Percentiles rank a stretch among this genome's conserved stretches.
These are phyloP conservation scores for Sphenostylis stenocarpa DNA, from an alignment of 306 rosid genomes.

Conservation along the genomic window DNA sequence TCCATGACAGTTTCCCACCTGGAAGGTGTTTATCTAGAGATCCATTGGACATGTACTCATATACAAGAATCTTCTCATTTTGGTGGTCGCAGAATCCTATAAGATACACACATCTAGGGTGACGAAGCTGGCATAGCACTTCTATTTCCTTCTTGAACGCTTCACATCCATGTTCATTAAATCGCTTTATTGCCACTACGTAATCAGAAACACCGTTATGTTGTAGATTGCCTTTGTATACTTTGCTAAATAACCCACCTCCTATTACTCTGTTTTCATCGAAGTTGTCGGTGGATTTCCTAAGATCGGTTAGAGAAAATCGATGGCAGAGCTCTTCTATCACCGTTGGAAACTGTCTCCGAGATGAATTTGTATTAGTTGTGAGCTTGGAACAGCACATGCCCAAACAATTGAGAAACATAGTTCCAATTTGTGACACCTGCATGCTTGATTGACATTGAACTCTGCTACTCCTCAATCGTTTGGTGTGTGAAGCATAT, in stretches of 20 bases:
- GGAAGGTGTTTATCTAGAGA: background rate
- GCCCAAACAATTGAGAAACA: no score
- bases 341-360: background rate
- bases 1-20: slow-evolving; percentile 13
- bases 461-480: no score
- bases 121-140: slow-evolving; percentile 25
- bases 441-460: no score
- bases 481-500: no score
- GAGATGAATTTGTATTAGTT: background rate
- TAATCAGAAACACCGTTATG: background rate
- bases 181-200: background rate
- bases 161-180: rapidly evolving
- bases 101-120: background rate
- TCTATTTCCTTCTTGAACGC: background rate
- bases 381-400: no score
- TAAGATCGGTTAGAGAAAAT: slow-evolving; percentile 25
- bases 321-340: slow-evolving; percentile 28
- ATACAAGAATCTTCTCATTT: slow-evolving; percentile 1
- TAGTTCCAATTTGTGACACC: no score
- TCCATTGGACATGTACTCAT: slow-evolving; percentile 21
- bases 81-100: slow-evolving; percentile 14
- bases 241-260: rapidly evolving
- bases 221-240: slow-evolving; percentile 18
- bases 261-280: background rate
- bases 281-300: slow-evolving; percentile 34